A percentile compares a stretch with the other conserved stretches of the same genome.
Evolutionary conservation across 768 basidiomycete genomes (phyloP).

Genomic region (Mycena haematopus): DNA sequence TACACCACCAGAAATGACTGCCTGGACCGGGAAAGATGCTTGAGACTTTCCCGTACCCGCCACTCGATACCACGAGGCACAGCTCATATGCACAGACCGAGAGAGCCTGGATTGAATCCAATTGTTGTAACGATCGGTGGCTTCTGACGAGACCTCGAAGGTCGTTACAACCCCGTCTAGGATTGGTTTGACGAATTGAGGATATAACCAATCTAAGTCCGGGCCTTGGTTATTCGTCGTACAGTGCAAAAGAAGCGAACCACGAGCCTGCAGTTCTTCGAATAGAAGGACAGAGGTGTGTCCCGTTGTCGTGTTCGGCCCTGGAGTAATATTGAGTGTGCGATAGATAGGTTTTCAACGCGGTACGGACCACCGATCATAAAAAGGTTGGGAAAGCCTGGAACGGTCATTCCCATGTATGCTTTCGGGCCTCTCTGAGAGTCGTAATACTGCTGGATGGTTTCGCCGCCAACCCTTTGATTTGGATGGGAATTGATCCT

Average conservation of each 20-base stretch:
- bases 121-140: conserved; percentile 23
- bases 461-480: conserved; percentile 38
- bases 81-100: conserved; percentile 33
- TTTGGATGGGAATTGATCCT: conserved; percentile 44
- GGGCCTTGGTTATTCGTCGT: neutral
- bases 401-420: conserved; percentile 49
- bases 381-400: conserved; percentile 56
- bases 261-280: neutral
- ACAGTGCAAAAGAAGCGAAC: neutral
- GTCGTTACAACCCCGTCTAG: neutral
- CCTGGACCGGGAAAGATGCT: conserved; percentile 48
- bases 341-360: neutral
- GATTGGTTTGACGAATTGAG: conserved; percentile 1
- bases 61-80: conserved; percentile 49
- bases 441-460: conserved; percentile 48
- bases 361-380: conserved; percentile 41
- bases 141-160: neutral
- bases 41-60: conserved; percentile 43
- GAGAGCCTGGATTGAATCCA: conserved; percentile 2
- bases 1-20: conserved; percentile 42
- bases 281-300: conserved; percentile 39
- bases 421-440: conserved; percentile 48
- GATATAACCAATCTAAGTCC: conserved; percentile 1
- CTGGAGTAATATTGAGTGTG: neutral
- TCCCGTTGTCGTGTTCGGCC: neutral